phyloP scores from a whole-genome alignment of 371 early-diverging fungal species.

The Mortierella sp. region DNA sequence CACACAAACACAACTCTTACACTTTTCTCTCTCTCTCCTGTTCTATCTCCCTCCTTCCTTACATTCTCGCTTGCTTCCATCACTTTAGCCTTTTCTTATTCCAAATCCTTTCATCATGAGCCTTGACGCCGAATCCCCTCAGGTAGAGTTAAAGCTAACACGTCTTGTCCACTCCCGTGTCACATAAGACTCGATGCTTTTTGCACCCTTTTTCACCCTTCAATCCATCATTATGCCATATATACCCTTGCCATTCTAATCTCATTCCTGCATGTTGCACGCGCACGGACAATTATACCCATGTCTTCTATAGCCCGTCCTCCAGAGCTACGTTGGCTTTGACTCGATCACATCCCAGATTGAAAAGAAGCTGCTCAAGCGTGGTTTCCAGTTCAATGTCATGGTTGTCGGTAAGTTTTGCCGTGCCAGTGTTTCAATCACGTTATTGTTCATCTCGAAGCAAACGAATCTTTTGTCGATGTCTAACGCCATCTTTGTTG shows the following conservation, averaged over 20 bases:
- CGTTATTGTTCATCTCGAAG: background rate
- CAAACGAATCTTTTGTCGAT: background rate
- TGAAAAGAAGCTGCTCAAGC: conserved; percentile 78
- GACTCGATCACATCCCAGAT: conserved; percentile 92
- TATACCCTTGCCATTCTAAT: no score
- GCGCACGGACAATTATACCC: background rate
- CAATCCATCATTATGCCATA: background rate
- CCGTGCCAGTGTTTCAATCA: background rate
- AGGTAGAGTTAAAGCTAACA: conserved; percentile 38
- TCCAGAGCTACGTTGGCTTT: conserved; percentile 93
- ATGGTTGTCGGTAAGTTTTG: conserved; percentile 86
- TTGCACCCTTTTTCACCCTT: background rate
- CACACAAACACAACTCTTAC: background rate
- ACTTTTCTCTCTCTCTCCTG: conserved; percentile 6
- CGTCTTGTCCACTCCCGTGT: background rate
- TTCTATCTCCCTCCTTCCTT: background rate
- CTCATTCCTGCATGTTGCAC: background rate
- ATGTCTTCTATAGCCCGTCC: conserved; percentile 59
- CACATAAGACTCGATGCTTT: background rate
- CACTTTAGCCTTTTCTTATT: background rate
- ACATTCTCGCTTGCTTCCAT: background rate
- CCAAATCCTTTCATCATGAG: conserved; percentile 29
- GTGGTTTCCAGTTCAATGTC: conserved; percentile 95
- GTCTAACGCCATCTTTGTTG: conserved; percentile 3
- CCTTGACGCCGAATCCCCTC: conserved; percentile 52